Base-by-base conservation (phyloP, 164 flowering plant species). In the Liquidambar formosana region DNA sequence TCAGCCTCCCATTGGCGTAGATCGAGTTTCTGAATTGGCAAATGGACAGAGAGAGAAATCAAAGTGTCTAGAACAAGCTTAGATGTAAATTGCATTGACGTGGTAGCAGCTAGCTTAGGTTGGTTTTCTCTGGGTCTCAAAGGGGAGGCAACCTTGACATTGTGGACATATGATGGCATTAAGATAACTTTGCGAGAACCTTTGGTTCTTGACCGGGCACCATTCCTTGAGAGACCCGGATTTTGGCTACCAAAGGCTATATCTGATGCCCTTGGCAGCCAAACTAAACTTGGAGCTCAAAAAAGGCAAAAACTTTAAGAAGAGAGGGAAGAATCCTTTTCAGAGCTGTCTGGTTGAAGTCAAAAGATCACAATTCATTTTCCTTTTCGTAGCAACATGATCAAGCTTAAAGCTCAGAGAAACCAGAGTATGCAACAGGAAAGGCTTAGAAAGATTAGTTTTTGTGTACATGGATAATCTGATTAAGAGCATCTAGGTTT, bases 101-200 rank as follows among this genome's bases (percentile, higher is more conserved):
- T 95, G 69, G 86, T 95, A 19, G 81, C 73, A 21, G 97, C 98
- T 21, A 98, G 98, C 54, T 80, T 91, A 5, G 97, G 98, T 27
- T 96, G 98, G 99, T 79, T 91, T 63, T 96, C 98, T 3, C 19
- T 96, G 51, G 91, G 97, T 44, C 88, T 93, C 48, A 93, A 93
- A 88, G 99, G 99, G 8, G 86, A 92, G 68, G 97, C 97, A 33
- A 80, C 84, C 26, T 21, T 92, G 74, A 75, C 76, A 26, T 63
- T 96, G 56, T 90, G 95, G 97, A 88, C 85, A 45, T 88, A 78
- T 61, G 86, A 86, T 63, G 94, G 91, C 57, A 70, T 92, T 38
- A 83, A 87, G 46, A 70, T 86, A 47, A 84, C 83, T 1, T 73
- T 45, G n/a, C 82, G 98, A 21, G 99, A 96, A 22, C 98, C 99